These are phyloP conservation scores for Pichia sp. DNA, from an alignment of 1,139 yeast genomes.

Conservation along the genomic window DNA sequence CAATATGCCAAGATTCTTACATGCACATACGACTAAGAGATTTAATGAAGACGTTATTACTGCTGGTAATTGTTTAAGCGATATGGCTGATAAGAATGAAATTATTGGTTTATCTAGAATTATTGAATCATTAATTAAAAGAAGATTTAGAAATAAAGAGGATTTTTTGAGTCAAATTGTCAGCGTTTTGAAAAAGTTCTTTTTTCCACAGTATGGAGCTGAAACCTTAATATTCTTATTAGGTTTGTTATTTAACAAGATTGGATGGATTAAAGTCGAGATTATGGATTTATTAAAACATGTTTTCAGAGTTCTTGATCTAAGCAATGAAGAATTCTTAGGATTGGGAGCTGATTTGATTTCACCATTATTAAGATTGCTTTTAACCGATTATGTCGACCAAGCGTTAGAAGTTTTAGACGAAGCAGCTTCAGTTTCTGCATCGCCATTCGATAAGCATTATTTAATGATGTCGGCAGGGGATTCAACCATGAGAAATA, in stretches of 20 bases:
- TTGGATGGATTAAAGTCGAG: conserved; percentile 73
- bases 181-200: conserved; percentile 56
- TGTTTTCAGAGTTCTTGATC: conserved; percentile 70
- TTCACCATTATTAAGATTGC: conserved; percentile 76
- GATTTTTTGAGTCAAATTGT: conserved; percentile 83
- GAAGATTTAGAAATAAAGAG: conserved; percentile 77
- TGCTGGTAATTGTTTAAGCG: conserved; percentile 55
- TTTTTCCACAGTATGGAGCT: conserved; percentile 73
- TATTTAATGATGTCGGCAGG: conserved; percentile 90
- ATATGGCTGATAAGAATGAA: conserved; percentile 53
- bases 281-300: conserved; percentile 70
- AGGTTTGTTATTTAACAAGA: conserved; percentile 72
- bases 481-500: conserved; percentile 67
- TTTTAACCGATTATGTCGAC: conserved; percentile 83
- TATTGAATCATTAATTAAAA: conserved; percentile 67
- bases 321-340: conserved; percentile 70
- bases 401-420: conserved; percentile 86
- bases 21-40: conserved; percentile 60
- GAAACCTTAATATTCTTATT: conserved; percentile 67
- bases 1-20: conserved; percentile 77
- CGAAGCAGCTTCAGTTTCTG: conserved; percentile 78
- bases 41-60: conserved; percentile 46
- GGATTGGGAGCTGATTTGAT: conserved; percentile 95
- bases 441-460: conserved; percentile 85
- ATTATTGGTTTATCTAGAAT: conserved; percentile 65